A percentile compares a stretch with the other conserved stretches of the same genome.
Evolutionary conservation across 352 stramenopile species (phyloP).

Genomic region (Globisporangium mamillatum): DNA sequence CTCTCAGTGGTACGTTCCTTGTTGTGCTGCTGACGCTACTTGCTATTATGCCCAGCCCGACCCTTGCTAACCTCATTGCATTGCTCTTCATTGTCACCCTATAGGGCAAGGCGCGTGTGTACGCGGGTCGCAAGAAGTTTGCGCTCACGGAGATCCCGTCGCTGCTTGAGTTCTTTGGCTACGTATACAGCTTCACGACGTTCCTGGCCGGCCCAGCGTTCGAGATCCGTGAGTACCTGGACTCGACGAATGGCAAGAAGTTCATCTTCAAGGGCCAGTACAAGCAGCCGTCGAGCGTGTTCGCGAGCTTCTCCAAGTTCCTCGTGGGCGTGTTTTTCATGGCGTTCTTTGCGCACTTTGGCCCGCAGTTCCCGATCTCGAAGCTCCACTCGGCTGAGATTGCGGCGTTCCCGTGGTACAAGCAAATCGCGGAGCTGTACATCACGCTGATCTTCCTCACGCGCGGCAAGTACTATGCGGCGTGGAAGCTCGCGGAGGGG

Average conservation of each 20-base stretch:
- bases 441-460: slow-evolving; percentile 90
- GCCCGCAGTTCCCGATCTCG: slow-evolving; percentile 44
- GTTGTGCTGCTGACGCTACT: no score
- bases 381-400: slow-evolving; percentile 48
- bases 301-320: slow-evolving; percentile 76
- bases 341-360: slow-evolving; percentile 48
- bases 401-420: slow-evolving; percentile 44
- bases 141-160: slow-evolving; percentile 84
- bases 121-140: slow-evolving; percentile 42
- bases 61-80: not conserved
- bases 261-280: slow-evolving; percentile 48
- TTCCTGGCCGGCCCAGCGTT: slow-evolving; percentile 94
- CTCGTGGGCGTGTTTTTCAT: slow-evolving; percentile 67
- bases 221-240: slow-evolving; percentile 92
- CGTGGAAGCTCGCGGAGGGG: slow-evolving; percentile 91
- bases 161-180: slow-evolving; percentile 94
- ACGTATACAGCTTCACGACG: slow-evolving; percentile 96
- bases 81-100: not conserved
- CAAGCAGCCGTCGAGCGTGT: slow-evolving; percentile 57
- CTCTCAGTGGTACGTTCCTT: slow-evolving; percentile 6
- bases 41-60: not conserved
- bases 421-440: slow-evolving; percentile 82
- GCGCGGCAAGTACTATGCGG: no score
- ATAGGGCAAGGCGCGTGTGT: slow-evolving; percentile 22
- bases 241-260: slow-evolving; percentile 63